A percentile compares a stretch with the other conserved stretches of the same genome.
Evolutionary conservation across 139 green algal species (phyloP).

Genomic region (Chlorella sp.): DNA sequence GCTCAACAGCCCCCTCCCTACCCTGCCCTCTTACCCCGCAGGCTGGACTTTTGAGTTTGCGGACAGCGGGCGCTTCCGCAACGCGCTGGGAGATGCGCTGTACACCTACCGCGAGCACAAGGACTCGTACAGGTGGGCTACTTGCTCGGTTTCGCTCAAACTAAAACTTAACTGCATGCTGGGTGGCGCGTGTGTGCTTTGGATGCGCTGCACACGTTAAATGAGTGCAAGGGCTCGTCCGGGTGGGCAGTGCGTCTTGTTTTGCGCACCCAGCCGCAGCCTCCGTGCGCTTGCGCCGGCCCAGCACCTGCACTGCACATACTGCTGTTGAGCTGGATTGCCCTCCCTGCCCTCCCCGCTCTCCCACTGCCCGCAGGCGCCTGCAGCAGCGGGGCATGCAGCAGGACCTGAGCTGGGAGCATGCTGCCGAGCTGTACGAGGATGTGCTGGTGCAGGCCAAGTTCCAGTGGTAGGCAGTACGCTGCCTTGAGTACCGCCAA

Average conservation of each 20-base stretch:
- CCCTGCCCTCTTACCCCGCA: slow-evolving; percentile 4
- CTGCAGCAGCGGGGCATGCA: slow-evolving; percentile 71
- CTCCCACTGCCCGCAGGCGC: neutral
- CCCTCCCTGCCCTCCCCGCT: neutral
- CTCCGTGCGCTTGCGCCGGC: neutral
- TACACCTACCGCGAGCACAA: slow-evolving; percentile 77
- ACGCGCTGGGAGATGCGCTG: slow-evolving; percentile 72
- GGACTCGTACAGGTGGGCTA: slow-evolving; percentile 61
- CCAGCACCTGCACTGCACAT: neutral
- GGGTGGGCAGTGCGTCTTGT: neutral
- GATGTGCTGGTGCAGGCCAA: slow-evolving; percentile 92
- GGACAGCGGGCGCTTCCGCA: slow-evolving; percentile 69
- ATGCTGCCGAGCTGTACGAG: slow-evolving; percentile 92
- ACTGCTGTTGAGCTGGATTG: neutral
- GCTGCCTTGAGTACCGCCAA: too few relatives aligned
- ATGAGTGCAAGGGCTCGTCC: slow-evolving; percentile 73
- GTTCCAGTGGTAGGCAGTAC: slow-evolving; percentile 62
- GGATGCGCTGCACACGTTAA: slow-evolving; percentile 84
- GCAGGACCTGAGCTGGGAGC: slow-evolving; percentile 89
- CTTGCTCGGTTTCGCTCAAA: too few relatives aligned
- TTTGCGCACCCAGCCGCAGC: too few relatives aligned
- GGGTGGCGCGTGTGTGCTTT: too few relatives aligned
- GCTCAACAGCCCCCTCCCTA: too few relatives aligned
- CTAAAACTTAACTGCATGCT: too few relatives aligned
- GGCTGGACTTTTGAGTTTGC: slow-evolving; percentile 82